Base-by-base conservation (phyloP, 495 filamentous ascomycete genomes). In the Rhypophila decipiens region DNA sequence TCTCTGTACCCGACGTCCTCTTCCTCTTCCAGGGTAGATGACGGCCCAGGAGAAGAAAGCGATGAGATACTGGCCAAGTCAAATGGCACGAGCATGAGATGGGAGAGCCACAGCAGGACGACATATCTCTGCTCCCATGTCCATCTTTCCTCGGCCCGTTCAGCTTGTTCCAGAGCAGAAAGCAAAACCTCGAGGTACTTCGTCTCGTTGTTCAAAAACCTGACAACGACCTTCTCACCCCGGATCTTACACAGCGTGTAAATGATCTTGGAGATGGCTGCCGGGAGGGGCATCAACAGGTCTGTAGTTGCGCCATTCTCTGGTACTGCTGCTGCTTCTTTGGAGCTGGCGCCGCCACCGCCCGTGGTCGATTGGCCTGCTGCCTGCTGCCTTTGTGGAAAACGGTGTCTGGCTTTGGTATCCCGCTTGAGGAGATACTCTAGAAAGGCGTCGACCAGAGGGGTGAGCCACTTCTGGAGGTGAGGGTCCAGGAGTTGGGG, bases 161-260 rank as follows among this genome's bases (percentile, higher is more conserved):
- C 63, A 0, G 70, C 55, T 17, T 71, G 64, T 55, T 76, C 76
- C 42, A 91, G 81, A 21, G 83, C 83, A 2, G 76, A 69, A 4
- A 95, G 72, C 58, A 96, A 69, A 1, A 82, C 74, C 58, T 96
- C 91, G 22, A 98, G 75, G 53, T 86, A 80, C 47, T 76, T 82
- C 0, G 90, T 85, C 54, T 96, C 91, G 58, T 91, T 91, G 55
- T 86, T 87, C 24, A 97, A 70, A 62, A 97, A 96, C 20, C 88
- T 74, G 44, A 84, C 82, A 50, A 97, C 86, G 17, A 97, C 85
- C 58, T 97, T 97, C 60, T 88, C 82, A 20, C 93, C 93, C 39
- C 93, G 79, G 46, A 97, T 81, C 63, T 99, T 99, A 75, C 89
- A 96, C 46, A 97, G 81, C 1, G 84, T 86, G 63, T 96, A 96